phyloP scores from a whole-genome alignment of 83 land plant genomes.

The Picea abies region DNA sequence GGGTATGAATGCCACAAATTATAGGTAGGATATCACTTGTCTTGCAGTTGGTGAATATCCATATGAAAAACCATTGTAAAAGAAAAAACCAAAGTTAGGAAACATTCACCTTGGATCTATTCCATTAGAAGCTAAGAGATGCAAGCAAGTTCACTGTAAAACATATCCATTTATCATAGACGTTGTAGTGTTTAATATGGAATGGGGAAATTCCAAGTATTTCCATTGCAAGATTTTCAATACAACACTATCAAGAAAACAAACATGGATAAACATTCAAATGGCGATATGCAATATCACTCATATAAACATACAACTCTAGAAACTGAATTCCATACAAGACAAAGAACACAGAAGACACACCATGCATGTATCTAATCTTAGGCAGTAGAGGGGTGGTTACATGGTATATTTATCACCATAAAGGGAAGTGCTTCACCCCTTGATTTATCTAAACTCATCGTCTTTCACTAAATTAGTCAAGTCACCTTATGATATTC shows the following conservation, averaged over 20 bases:
- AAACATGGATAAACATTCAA: constrained; percentile 23
- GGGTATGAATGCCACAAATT: constrained; percentile 11
- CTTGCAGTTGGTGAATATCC: constrained; percentile 4
- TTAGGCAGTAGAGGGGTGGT: too few relatives aligned
- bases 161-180: not conserved
- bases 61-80: constrained; percentile 1
- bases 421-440: too few relatives aligned
- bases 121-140: not conserved
- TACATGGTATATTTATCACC: too few relatives aligned
- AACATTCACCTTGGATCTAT: not conserved
- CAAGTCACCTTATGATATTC: too few relatives aligned
- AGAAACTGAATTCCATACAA: constrained; percentile 28
- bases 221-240: constrained; percentile 10
- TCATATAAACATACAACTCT: constrained; percentile 29
- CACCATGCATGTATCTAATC: too few relatives aligned
- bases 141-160: not conserved
- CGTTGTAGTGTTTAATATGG: not conserved
- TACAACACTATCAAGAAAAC: constrained; percentile 24
- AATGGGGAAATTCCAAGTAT: not conserved
- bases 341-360: not conserved
- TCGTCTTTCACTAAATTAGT: too few relatives aligned
- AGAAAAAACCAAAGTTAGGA: constrained; percentile 3
- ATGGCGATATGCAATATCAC: not conserved
- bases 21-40: constrained; percentile 6
- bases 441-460: too few relatives aligned